These are phyloP conservation scores for Prunus fruticosa DNA, from an alignment of 306 rosid genomes.

Conservation along the genomic window DNA sequence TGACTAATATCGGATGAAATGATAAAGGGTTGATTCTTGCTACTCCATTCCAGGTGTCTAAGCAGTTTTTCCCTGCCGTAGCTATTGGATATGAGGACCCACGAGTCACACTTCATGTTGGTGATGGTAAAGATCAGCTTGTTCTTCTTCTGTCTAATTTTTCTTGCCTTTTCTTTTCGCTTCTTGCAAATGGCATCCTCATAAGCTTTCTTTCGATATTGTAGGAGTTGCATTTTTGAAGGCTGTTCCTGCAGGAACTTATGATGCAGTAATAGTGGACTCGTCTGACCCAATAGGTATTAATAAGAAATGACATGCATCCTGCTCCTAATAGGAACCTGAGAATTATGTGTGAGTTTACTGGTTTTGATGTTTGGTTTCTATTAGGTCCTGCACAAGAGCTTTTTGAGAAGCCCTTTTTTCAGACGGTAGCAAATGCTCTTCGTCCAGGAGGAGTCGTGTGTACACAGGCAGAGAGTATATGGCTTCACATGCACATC, in stretches of 20 bases:
- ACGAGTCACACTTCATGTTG: conserved; percentile 75
- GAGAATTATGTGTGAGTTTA: background rate
- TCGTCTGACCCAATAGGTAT: conserved; percentile 97
- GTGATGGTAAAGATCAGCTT: conserved; percentile 74
- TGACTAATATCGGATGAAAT: background rate
- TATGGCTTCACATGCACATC: conserved; percentile 98
- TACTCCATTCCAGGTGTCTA: conserved; percentile 60
- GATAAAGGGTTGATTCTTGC: background rate
- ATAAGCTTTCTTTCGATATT: conserved; percentile 27
- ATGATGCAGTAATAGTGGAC: conserved; percentile 92
- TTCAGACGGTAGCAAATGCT: conserved; percentile 70
- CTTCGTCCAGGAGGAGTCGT: conserved; percentile 98
- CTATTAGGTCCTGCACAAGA: conserved; percentile 93
- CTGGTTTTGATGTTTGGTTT: conserved; percentile 13
- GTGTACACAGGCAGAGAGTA: conserved; percentile 98
- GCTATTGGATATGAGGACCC: conserved; percentile 85
- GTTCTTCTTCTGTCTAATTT: conserved; percentile 10
- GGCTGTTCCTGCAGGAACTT: conserved; percentile 82
- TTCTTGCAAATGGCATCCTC: conserved; percentile 10
- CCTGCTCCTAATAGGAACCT: background rate
- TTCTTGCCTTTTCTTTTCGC: background rate
- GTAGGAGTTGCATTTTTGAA: conserved; percentile 92
- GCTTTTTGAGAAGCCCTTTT: conserved; percentile 94
- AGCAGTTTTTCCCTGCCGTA: conserved; percentile 73
- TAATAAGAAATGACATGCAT: background rate